Evolutionary conservation across 106 monocot species (phyloP).

Genomic region (Apostasia ramifera): DNA sequence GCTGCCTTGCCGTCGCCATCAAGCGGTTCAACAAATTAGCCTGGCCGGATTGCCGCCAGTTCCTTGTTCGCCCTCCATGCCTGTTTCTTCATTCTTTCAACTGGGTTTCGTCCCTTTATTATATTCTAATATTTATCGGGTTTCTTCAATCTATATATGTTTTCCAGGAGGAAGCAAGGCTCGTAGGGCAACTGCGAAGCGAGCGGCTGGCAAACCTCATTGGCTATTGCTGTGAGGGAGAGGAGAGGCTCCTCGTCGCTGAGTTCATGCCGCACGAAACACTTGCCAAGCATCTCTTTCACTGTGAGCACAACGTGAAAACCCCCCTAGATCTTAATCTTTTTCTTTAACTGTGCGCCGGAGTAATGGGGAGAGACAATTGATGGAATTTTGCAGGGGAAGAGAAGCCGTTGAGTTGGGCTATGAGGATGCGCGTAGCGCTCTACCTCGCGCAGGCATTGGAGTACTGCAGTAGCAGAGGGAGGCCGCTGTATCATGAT

Average conservation of each 20-base stretch:
- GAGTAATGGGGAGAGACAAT: too few relatives aligned
- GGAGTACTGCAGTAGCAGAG: constrained; percentile 49
- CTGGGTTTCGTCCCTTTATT: neutral
- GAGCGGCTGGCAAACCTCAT: constrained; percentile 54
- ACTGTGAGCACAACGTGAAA: constrained; percentile 19
- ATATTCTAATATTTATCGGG: too few relatives aligned
- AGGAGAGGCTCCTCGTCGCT: constrained; percentile 55
- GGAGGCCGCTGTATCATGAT: constrained; percentile 66
- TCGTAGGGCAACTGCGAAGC: constrained; percentile 43
- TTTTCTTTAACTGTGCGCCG: too few relatives aligned
- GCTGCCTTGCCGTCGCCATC: constrained; percentile 14
- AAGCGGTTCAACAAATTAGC: constrained; percentile 37
- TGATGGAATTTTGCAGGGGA: constrained; percentile 49
- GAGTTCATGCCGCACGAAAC: constrained; percentile 27
- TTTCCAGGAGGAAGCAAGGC: constrained; percentile 52
- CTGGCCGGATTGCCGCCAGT: constrained; percentile 32
- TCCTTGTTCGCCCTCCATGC: constrained; percentile 10
- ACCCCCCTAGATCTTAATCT: too few relatives aligned
- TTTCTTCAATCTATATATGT: too few relatives aligned
- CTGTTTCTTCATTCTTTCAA: neutral
- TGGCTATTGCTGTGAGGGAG: constrained; percentile 63
- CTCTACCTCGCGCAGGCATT: constrained; percentile 55
- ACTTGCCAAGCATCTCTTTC: constrained; percentile 60
- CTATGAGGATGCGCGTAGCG: constrained; percentile 52
- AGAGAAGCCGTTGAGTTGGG: constrained; percentile 82